Evolutionary conservation across 2,329 filamentous ascomycete species (phyloP).

Genomic region (Aureobasidium subglaciale): DNA sequence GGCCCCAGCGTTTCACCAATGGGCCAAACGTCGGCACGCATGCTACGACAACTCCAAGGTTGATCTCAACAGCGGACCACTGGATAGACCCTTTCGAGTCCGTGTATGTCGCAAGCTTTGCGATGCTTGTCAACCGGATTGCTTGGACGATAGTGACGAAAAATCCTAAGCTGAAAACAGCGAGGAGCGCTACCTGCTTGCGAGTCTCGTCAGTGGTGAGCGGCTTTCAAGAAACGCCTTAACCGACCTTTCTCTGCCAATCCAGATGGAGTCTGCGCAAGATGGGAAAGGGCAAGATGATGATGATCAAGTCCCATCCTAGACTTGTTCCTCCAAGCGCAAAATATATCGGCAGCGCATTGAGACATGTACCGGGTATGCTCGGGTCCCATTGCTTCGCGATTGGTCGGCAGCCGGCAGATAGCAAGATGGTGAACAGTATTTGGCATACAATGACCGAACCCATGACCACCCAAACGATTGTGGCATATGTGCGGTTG

Average conservation of each 20-base stretch:
- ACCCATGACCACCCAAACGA: background rate
- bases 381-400: conserved; percentile 5
- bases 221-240: too few relatives aligned
- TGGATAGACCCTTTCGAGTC: background rate
- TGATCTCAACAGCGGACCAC: conserved; percentile 1
- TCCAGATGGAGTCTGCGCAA: background rate
- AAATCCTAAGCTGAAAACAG: background rate
- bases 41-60: background rate
- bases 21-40: background rate
- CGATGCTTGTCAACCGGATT: background rate
- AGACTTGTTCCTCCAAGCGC: background rate
- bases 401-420: background rate
- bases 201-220: background rate
- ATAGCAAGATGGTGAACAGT: background rate
- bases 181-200: background rate
- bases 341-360: background rate
- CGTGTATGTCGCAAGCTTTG: background rate
- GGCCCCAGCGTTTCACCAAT: background rate
- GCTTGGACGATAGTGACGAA: conserved; percentile 7
- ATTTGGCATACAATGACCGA: background rate
- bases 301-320: conserved; percentile 3
- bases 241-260: background rate
- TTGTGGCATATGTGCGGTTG: background rate
- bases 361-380: background rate
- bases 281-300: background rate